Conservation (phyloP, 345 rosid species). For the Gossypium rotundifolium region DNA sequence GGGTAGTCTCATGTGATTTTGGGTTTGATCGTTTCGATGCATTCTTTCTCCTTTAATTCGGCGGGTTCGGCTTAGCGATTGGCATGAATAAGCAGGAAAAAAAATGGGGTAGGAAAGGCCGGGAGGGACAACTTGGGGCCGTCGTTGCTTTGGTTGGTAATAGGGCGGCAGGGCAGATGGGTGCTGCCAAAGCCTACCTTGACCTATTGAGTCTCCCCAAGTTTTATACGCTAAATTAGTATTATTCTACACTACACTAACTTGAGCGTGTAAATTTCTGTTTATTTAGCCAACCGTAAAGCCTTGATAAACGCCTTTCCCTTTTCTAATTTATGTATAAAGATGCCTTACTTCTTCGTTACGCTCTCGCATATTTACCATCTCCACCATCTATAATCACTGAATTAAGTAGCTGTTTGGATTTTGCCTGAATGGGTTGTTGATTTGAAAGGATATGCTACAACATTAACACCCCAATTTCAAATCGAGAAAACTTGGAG, state of each 20-base stretch:
- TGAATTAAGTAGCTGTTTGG: neutral
- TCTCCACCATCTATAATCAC: neutral
- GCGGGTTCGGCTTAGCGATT: no score
- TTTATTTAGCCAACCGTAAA: neutral
- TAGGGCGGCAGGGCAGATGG: neutral
- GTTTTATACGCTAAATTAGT: neutral
- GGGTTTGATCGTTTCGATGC: no score
- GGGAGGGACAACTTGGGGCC: neutral
- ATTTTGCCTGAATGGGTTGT: neutral
- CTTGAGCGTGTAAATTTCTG: neutral
- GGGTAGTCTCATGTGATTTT: no score
- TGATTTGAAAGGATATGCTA: neutral
- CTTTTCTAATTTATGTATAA: neutral
- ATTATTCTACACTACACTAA: neutral
- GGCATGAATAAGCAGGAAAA: no score
- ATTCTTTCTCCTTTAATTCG: no score
- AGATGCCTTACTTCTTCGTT: neutral
- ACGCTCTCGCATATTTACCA: neutral
- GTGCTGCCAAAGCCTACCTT: neutral
- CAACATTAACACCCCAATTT: neutral
- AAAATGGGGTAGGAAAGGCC: no score
- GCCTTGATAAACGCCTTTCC: neutral
- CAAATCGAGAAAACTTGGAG: neutral
- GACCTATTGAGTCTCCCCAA: neutral
- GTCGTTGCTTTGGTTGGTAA: neutral